These are phyloP conservation scores for Fusarium sambucinum DNA, from an alignment of 2,329 filamentous ascomycete species.

Conservation along the genomic window DNA sequence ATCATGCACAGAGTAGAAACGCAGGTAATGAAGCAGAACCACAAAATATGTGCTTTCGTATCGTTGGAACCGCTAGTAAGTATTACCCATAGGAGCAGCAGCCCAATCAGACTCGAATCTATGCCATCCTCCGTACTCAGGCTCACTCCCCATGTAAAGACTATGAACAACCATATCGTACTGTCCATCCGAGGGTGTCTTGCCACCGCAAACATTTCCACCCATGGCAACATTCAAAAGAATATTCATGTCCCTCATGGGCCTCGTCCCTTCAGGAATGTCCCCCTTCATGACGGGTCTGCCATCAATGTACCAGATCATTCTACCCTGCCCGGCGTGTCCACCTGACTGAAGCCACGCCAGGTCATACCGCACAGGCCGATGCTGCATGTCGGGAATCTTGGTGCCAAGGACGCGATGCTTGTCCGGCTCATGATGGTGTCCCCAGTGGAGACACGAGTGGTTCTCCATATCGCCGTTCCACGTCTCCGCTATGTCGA, in stretches of 20 bases:
- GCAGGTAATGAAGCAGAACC: neutral
- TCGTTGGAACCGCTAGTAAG: constrained; percentile 44
- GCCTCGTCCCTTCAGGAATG: constrained; percentile 64
- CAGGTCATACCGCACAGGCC: constrained; percentile 66
- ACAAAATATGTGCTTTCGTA: neutral
- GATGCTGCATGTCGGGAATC: constrained; percentile 61
- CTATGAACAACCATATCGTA: constrained; percentile 69
- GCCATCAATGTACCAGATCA: constrained; percentile 72
- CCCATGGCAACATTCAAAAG: constrained; percentile 73
- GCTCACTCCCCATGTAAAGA: constrained; percentile 65
- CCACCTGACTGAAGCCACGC: constrained; percentile 65
- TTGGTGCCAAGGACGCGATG: constrained; percentile 66
- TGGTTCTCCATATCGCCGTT: constrained; percentile 68
- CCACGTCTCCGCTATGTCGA: constrained; percentile 73
- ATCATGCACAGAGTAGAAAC: neutral
- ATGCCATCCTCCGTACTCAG: constrained; percentile 65
- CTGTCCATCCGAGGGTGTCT: constrained; percentile 62
- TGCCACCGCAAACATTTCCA: constrained; percentile 67
- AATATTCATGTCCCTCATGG: constrained; percentile 67
- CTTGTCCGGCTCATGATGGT: constrained; percentile 66
- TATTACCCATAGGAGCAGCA: constrained; percentile 48
- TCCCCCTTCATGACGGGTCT: constrained; percentile 67
- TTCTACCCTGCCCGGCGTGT: constrained; percentile 58
- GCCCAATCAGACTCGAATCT: constrained; percentile 66
- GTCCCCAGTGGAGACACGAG: constrained; percentile 70